These are phyloP conservation scores for Erucastrum elatum DNA, from an alignment of 345 rosid genomes.

Conservation along the genomic window DNA sequence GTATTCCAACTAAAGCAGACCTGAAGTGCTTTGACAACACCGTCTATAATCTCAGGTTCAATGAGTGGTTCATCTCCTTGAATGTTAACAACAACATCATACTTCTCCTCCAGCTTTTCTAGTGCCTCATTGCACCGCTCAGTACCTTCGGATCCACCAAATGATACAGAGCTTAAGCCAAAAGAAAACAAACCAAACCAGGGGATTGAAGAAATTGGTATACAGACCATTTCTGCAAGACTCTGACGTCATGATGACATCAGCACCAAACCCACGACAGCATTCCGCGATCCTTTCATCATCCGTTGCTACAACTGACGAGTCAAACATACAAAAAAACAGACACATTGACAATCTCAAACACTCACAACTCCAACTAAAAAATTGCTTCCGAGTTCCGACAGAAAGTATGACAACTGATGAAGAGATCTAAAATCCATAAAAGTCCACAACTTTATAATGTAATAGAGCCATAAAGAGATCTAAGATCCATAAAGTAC, in stretches of 20 bases:
- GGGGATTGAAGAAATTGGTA: neutral
- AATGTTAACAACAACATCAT: conserved; percentile 90
- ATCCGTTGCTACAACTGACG: conserved; percentile 92
- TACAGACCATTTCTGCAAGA: conserved; percentile 84
- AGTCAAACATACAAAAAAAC: neutral
- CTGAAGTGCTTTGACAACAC: conserved; percentile 93
- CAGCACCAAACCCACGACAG: conserved; percentile 94
- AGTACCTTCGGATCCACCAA: conserved; percentile 51
- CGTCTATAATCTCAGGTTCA: conserved; percentile 94
- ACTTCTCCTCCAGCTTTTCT: conserved; percentile 79
- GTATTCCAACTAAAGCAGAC: conserved; percentile 31
- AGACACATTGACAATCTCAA: conserved; percentile 13
- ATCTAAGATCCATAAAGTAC: conserved; percentile 11
- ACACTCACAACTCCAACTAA: neutral
- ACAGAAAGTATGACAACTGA: too few species aligned
- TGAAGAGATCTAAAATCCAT: too few species aligned
- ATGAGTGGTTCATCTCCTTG: conserved; percentile 98
- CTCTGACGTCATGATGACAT: conserved; percentile 95
- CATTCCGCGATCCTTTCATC: conserved; percentile 92
- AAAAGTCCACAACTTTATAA: too few species aligned
- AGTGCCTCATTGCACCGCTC: conserved; percentile 93
- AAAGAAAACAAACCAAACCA: neutral
- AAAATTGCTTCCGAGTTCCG: too few species aligned
- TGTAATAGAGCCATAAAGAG: too few species aligned
- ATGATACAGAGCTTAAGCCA: neutral